Evolutionary conservation across 352 stramenopile species (phyloP).

Genomic region (Blastocystis sp.): DNA sequence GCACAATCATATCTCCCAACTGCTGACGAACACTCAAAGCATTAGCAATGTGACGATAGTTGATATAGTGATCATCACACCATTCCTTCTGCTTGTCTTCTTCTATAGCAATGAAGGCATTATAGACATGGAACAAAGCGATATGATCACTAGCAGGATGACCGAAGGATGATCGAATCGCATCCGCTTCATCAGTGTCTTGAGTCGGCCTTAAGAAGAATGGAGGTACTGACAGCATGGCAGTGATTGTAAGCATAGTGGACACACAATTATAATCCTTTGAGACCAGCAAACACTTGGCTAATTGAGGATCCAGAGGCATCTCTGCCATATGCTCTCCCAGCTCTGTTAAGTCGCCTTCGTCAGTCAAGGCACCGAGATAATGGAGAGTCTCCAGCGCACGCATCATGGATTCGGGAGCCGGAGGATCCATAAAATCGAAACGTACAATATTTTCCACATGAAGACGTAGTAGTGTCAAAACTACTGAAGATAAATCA

Average conservation of each 20-base stretch:
- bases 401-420: constrained; percentile 95
- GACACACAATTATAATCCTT: constrained; percentile 83
- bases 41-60: constrained; percentile 81
- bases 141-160: constrained; percentile 84
- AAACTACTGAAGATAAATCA: constrained; percentile 89
- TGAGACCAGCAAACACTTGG: constrained; percentile 91
- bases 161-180: constrained; percentile 83
- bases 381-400: constrained; percentile 97
- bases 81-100: constrained; percentile 82
- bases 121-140: constrained; percentile 93
- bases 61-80: constrained; percentile 97
- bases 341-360: constrained; percentile 88
- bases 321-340: constrained; percentile 90
- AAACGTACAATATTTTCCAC: constrained; percentile 98
- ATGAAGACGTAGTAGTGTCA: constrained; percentile 93
- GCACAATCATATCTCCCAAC: constrained; percentile 80
- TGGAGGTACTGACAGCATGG: constrained; percentile 88
- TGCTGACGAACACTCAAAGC: constrained; percentile 91
- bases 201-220: constrained; percentile 93
- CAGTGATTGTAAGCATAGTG: constrained; percentile 88
- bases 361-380: constrained; percentile 92
- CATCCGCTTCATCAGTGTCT: constrained; percentile 89
- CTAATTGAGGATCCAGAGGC: constrained; percentile 92
- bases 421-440: constrained; percentile 98
- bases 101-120: constrained; percentile 89